These are phyloP conservation scores for Jackrogersella multiformis DNA, from an alignment of 495 filamentous ascomycete species.

Conservation along the genomic window DNA sequence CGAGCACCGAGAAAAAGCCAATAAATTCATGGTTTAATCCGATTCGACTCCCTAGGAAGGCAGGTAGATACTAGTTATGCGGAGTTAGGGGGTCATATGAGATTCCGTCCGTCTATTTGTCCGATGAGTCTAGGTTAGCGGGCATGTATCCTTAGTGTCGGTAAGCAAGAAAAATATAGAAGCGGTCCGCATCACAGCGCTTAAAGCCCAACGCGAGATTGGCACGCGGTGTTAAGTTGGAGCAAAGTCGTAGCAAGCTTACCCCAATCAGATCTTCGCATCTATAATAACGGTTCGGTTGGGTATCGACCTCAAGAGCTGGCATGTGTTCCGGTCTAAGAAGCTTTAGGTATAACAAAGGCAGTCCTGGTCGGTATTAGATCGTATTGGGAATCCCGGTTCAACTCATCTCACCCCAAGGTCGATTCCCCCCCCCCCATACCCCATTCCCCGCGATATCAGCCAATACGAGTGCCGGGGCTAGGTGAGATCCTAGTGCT, in stretches of 20 bases:
- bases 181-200: slow-evolving; percentile 15
- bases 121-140: slow-evolving; percentile 21
- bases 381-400: slow-evolving; percentile 27
- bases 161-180: slow-evolving; percentile 9
- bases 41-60: slow-evolving; percentile 13
- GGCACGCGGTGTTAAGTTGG: neutral
- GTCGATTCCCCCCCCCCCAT: slow-evolving; percentile 21
- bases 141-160: slow-evolving; percentile 12
- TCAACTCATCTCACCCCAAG: slow-evolving; percentile 10
- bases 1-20: neutral
- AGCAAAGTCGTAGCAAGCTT: no score
- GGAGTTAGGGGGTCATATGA: slow-evolving; percentile 21
- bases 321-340: slow-evolving; percentile 6
- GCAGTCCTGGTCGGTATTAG: slow-evolving; percentile 1
- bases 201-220: slow-evolving; percentile 11
- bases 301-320: slow-evolving; percentile 9
- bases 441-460: slow-evolving; percentile 22
- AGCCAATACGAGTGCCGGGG: slow-evolving; percentile 30
- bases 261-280: slow-evolving; percentile 18
- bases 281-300: slow-evolving; percentile 10
- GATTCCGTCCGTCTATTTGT: slow-evolving; percentile 13
- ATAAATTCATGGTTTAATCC: neutral
- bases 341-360: slow-evolving; percentile 1
- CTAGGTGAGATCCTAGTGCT: slow-evolving; percentile 13
- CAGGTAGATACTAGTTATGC: slow-evolving; percentile 14